Evolutionary conservation across 2,329 filamentous ascomycete species (phyloP).

Genomic region (Botrytis cinerea): DNA sequence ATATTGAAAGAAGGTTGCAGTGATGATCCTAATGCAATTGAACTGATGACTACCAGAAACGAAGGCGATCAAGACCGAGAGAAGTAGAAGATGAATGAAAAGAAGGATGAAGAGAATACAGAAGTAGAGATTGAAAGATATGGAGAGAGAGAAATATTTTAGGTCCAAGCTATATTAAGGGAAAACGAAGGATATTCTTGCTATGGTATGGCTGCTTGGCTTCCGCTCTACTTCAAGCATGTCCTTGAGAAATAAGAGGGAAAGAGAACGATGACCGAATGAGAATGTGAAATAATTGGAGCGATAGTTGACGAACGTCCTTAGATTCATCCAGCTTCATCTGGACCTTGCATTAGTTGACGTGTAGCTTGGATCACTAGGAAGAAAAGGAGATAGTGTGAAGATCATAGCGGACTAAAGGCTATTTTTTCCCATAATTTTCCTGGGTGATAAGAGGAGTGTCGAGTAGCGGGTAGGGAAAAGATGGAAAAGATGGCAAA

Average conservation of each 20-base stretch:
- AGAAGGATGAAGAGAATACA: background rate
- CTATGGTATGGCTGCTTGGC: background rate
- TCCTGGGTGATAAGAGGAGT: background rate
- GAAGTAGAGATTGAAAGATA: background rate
- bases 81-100: background rate
- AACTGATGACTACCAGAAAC: background rate
- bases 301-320: background rate
- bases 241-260: background rate
- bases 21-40: background rate
- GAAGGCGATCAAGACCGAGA: background rate
- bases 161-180: background rate
- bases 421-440: background rate
- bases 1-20: background rate
- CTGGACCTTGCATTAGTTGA: conserved; percentile 11
- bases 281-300: background rate
- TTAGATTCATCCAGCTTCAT: background rate
- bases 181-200: background rate
- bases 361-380: background rate
- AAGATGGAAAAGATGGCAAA: background rate
- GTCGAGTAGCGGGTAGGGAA: background rate
- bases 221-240: background rate
- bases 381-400: background rate
- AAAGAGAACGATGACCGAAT: background rate
- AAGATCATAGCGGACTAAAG: background rate
- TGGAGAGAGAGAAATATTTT: background rate